A percentile compares a stretch with the other conserved stretches of the same genome.
Evolutionary conservation across 2,329 filamentous ascomycete species (phyloP).

Genomic region (Monascus ruber): DNA sequence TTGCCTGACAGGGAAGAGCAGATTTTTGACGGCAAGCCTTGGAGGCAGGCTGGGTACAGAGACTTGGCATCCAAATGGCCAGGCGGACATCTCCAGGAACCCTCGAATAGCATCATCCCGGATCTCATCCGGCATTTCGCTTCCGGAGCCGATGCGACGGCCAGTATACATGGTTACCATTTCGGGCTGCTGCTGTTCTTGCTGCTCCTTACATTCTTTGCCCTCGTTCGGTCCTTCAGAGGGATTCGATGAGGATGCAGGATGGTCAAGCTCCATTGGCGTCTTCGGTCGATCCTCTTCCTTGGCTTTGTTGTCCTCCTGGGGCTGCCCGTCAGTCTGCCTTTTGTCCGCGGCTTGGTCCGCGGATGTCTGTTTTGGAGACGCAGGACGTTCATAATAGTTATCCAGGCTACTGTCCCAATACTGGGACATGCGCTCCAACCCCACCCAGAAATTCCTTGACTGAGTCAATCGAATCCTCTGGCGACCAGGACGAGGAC

Average conservation of each 20-base stretch:
- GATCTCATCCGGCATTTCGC: conserved; percentile 48
- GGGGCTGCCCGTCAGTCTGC: conserved; percentile 4
- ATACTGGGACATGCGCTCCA: conserved; percentile 50
- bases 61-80: conserved; percentile 47
- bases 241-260: conserved; percentile 14
- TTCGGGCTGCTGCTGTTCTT: conserved; percentile 1
- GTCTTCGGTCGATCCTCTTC: conserved; percentile 5
- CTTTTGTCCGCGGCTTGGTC: conserved; percentile 5
- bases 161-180: conserved; percentile 41
- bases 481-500: conserved; percentile 32
- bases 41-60: conserved; percentile 36
- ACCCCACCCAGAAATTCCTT: conserved; percentile 48
- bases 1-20: conserved; percentile 47
- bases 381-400: conserved; percentile 35
- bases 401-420: conserved; percentile 51
- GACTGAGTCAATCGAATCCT: conserved; percentile 44
- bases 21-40: conserved; percentile 36
- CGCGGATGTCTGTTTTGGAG: conserved; percentile 11
- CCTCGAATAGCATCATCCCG: conserved; percentile 45
- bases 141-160: conserved; percentile 45
- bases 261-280: conserved; percentile 7
- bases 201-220: background rate
- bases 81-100: conserved; percentile 47
- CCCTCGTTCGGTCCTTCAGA: conserved; percentile 5
- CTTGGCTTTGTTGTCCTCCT: conserved; percentile 10